These are phyloP conservation scores for Breynia disticha DNA, from an alignment of 441 rosid species.

Conservation along the genomic window DNA sequence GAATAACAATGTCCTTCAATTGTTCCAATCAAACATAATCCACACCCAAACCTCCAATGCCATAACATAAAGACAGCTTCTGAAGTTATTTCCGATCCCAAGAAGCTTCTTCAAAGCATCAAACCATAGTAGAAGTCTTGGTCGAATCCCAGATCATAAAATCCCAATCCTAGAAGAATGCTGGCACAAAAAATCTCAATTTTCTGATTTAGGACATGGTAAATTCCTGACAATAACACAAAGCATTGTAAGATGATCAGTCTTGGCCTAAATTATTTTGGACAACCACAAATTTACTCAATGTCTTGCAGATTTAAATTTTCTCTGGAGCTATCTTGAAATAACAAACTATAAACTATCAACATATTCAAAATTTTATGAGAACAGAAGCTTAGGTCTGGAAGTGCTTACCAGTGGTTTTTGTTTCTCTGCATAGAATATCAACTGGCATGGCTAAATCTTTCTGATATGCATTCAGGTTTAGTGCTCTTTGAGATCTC, in stretches of 20 bases:
- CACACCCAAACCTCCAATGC: too few relatives aligned
- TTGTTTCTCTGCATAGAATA: conserved; percentile 17
- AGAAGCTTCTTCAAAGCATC: conserved; percentile 23
- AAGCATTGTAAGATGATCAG: conserved; percentile 7
- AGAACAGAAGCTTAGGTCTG: conserved; percentile 7
- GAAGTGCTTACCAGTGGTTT: conserved; percentile 33
- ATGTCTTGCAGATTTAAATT: too few relatives aligned
- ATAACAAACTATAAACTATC: too few relatives aligned
- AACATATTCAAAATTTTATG: not conserved
- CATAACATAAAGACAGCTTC: too few relatives aligned
- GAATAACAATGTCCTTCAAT: too few relatives aligned
- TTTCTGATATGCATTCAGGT: not conserved
- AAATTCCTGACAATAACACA: conserved; percentile 39
- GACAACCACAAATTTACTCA: not conserved
- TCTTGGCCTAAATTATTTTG: conserved; percentile 2
- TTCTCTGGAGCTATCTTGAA: too few relatives aligned
- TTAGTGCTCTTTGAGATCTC: conserved; percentile 32
- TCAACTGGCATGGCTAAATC: conserved; percentile 10
- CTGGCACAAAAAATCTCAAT: conserved; percentile 28
- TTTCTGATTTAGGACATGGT: conserved; percentile 28
- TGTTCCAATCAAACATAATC: too few relatives aligned
- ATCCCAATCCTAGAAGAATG: conserved; percentile 52
- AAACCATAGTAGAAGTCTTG: conserved; percentile 65
- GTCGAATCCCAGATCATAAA: conserved; percentile 42
- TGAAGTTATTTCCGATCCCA: too few relatives aligned